A percentile compares a stretch with the other conserved stretches of the same genome.
Conservation (phyloP, 169 alveolate genomes). For the Neospora caninum region DNA sequence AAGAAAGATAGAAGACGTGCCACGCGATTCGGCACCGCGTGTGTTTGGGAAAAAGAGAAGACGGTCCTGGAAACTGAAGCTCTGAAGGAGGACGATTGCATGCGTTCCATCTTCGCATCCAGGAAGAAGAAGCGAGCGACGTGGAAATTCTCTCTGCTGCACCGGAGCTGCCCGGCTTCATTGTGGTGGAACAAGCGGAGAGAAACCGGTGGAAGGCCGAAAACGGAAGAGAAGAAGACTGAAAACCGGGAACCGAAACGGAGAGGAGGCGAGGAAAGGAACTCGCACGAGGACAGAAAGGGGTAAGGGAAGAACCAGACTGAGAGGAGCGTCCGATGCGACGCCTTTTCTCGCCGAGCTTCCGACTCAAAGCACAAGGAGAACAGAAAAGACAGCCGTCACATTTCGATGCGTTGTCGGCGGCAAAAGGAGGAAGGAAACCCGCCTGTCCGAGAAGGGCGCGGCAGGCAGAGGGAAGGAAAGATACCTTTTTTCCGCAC, state of each 20-base stretch:
- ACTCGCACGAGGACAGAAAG: background rate
- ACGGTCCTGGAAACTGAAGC: too few species aligned
- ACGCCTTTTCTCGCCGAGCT: too few species aligned
- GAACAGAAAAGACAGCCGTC: too few species aligned
- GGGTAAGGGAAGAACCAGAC: background rate
- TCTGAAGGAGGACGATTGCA: too few species aligned
- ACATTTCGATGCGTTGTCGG: background rate
- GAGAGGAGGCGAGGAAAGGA: background rate
- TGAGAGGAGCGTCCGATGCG: background rate
- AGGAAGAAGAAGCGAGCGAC: background rate
- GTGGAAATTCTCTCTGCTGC: background rate
- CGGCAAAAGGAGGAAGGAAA: too few species aligned
- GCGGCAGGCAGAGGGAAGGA: background rate
- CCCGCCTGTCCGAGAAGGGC: background rate
- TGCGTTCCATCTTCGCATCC: background rate
- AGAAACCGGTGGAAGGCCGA: background rate
- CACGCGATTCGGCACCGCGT: too few species aligned
- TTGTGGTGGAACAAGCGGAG: background rate
- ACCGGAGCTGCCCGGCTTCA: background rate
- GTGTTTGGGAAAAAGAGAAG: too few species aligned
- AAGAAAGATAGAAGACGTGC: too few species aligned
- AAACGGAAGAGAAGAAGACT: background rate
- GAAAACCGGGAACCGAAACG: background rate
- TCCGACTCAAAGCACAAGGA: too few species aligned
- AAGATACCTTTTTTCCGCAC: too few species aligned